Evolutionary conservation across 768 basidiomycete species (phyloP).

Genomic region (Boletus edulis): DNA sequence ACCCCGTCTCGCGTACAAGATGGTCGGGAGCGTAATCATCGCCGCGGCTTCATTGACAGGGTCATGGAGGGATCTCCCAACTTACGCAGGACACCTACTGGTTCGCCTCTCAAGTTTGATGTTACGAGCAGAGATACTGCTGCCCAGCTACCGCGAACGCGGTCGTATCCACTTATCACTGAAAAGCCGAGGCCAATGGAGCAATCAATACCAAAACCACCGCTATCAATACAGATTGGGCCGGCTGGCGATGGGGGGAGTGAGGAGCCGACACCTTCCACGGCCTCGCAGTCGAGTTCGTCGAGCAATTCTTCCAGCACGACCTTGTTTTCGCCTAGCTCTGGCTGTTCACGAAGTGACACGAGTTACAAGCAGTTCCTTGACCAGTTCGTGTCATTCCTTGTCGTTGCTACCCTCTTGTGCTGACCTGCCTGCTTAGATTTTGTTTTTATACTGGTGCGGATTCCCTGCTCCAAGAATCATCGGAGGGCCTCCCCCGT

Average conservation of each 20-base stretch:
- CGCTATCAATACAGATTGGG: slow-evolving; percentile 12
- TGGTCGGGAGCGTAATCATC: slow-evolving; percentile 45
- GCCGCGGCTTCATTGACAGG: slow-evolving; percentile 55
- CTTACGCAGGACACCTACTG: slow-evolving; percentile 48
- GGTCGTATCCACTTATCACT: slow-evolving; percentile 36
- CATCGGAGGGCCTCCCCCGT: slow-evolving; percentile 32
- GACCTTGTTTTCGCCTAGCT: slow-evolving; percentile 41
- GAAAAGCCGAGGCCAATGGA: not conserved
- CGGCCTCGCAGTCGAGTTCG: slow-evolving; percentile 41
- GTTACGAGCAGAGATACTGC: slow-evolving; percentile 21
- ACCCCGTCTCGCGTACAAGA: slow-evolving; percentile 10
- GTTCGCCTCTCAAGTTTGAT: slow-evolving; percentile 37
- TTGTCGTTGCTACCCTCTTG: not conserved
- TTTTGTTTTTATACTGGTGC: slow-evolving; percentile 82
- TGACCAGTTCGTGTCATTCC: slow-evolving; percentile 48
- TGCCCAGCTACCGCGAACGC: slow-evolving; percentile 27
- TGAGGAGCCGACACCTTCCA: slow-evolving; percentile 47
- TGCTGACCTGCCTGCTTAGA: slow-evolving; percentile 35
- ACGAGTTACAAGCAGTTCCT: slow-evolving; percentile 61
- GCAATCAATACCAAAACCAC: slow-evolving; percentile 2
- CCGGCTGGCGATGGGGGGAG: slow-evolving; percentile 23
- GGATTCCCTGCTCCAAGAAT: slow-evolving; percentile 34
- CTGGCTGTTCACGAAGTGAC: slow-evolving; percentile 23
- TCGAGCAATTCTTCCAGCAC: slow-evolving; percentile 46
- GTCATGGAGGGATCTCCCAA: slow-evolving; percentile 27